A percentile compares a stretch with the other conserved stretches of the same genome.
Conservation (phyloP, 805 yeast species). For the Clavispora santaluciae region DNA sequence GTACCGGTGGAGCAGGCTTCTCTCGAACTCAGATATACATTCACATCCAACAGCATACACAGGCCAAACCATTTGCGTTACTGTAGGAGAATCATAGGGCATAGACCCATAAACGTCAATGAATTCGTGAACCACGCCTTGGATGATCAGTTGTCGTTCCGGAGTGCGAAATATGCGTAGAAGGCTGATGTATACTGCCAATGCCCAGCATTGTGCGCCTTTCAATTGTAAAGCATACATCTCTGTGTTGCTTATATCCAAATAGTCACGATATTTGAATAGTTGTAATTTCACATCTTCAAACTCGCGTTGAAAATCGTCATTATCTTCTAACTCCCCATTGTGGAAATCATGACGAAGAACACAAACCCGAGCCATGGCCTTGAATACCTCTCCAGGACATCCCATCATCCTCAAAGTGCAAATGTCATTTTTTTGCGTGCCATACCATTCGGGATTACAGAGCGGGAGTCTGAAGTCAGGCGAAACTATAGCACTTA, state of each 20-base stretch:
- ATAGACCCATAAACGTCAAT: slow-evolving; percentile 42
- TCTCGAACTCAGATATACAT: slow-evolving; percentile 30
- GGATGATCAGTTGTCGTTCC: slow-evolving; percentile 22
- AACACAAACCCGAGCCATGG: slow-evolving; percentile 41
- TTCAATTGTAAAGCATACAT: slow-evolving; percentile 40
- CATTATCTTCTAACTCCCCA: slow-evolving; percentile 7
- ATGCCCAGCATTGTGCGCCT: slow-evolving; percentile 56
- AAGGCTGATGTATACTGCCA: slow-evolving; percentile 29
- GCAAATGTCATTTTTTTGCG: slow-evolving; percentile 37
- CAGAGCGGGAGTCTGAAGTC: slow-evolving; percentile 54
- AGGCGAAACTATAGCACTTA: slow-evolving; percentile 51
- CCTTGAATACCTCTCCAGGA: slow-evolving; percentile 51
- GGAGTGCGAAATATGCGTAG: slow-evolving; percentile 25
- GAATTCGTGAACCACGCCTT: slow-evolving; percentile 41
- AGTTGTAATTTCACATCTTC: slow-evolving; percentile 30
- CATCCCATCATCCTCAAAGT: slow-evolving; percentile 56
- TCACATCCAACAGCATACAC: slow-evolving; percentile 47
- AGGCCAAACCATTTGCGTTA: slow-evolving; percentile 65
- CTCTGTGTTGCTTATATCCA: slow-evolving; percentile 16
- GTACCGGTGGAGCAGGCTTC: slow-evolving; percentile 23
- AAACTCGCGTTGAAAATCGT: slow-evolving; percentile 17
- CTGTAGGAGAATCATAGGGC: slow-evolving; percentile 42
- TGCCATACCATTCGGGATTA: slow-evolving; percentile 50
- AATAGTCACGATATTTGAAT: slow-evolving; percentile 46
- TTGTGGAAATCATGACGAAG: slow-evolving; percentile 24